A percentile compares a stretch with the other conserved stretches of the same genome.
phyloP scores from a whole-genome alignment of 1,284 basidiomycete genomes.

The Apiotrichum veenhuisii region DNA sequence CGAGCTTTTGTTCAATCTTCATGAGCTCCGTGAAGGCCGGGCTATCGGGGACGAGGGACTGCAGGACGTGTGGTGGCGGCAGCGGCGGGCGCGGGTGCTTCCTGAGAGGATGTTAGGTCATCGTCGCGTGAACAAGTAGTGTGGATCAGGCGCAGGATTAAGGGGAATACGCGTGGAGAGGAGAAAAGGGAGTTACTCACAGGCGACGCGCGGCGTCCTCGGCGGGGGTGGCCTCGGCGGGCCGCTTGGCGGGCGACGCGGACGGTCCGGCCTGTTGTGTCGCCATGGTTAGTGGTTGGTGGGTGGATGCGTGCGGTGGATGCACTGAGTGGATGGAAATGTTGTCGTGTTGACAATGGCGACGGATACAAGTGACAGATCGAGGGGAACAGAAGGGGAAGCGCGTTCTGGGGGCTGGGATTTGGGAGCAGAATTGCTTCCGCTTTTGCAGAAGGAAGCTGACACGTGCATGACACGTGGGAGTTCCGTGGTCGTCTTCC shows the following conservation, averaged over 20 bases:
- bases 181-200: neutral
- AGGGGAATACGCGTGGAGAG: no score
- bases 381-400: neutral
- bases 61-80: slow-evolving; percentile 47
- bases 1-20: slow-evolving; percentile 83
- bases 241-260: neutral
- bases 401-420: no score
- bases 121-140: no score
- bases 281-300: slow-evolving; percentile 2
- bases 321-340: neutral
- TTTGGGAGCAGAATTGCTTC: no score
- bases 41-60: slow-evolving; percentile 63
- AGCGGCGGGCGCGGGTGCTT: slow-evolving; percentile 42
- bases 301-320: neutral
- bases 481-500: no score
- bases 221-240: neutral
- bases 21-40: slow-evolving; percentile 81
- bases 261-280: slow-evolving; percentile 7
- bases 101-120: slow-evolving; percentile 17
- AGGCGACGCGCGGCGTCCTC: slow-evolving; percentile 14
- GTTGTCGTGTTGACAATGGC: neutral
- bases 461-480: no score
- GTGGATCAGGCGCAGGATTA: no score
- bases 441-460: no score
- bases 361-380: neutral